A percentile compares a stretch with the other conserved stretches of the same genome.
Evolutionary conservation across 257 asterid species (phyloP).

Genomic region (Verbascum thapsus): DNA sequence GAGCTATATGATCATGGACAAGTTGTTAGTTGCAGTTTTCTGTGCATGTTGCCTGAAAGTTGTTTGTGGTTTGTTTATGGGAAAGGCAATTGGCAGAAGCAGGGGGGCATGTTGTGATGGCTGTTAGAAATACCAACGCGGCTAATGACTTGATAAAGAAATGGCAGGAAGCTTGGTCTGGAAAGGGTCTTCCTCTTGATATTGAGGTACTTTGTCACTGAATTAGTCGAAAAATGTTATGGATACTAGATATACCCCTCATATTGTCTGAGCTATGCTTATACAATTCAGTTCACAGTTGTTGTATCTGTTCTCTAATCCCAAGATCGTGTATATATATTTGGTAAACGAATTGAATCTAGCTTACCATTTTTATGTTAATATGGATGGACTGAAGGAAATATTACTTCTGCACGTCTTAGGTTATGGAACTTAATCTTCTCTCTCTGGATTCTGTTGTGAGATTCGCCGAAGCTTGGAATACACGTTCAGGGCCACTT

Average conservation of each 20-base stretch:
- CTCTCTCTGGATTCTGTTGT: slow-evolving; percentile 87
- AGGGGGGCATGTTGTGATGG: slow-evolving; percentile 96
- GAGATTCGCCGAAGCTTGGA: slow-evolving; percentile 83
- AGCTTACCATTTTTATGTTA: slow-evolving; percentile 3
- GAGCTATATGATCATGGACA: background rate
- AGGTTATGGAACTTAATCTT: slow-evolving; percentile 97
- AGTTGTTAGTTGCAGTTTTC: no score
- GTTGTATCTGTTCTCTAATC: slow-evolving; percentile 5
- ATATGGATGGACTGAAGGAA: slow-evolving; percentile 6
- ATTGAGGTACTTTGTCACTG: slow-evolving; percentile 63
- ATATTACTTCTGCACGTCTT: slow-evolving; percentile 20
- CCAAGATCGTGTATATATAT: background rate
- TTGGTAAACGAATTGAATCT: background rate
- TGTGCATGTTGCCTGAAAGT: background rate
- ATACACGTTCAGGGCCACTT: slow-evolving; percentile 69
- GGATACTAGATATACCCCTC: background rate
- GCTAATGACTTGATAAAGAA: slow-evolving; percentile 71
- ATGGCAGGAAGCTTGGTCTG: slow-evolving; percentile 88
- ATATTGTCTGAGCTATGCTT: slow-evolving; percentile 4
- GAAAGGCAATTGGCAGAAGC: slow-evolving; percentile 88
- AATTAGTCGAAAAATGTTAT: slow-evolving; percentile 4
- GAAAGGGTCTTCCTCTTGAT: slow-evolving; percentile 82
- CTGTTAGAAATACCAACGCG: slow-evolving; percentile 77
- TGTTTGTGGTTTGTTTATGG: slow-evolving; percentile 24
- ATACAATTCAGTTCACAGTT: slow-evolving; percentile 4